Conservation (phyloP, 140 eudicot genomes). For the Anethum foeniculum region DNA sequence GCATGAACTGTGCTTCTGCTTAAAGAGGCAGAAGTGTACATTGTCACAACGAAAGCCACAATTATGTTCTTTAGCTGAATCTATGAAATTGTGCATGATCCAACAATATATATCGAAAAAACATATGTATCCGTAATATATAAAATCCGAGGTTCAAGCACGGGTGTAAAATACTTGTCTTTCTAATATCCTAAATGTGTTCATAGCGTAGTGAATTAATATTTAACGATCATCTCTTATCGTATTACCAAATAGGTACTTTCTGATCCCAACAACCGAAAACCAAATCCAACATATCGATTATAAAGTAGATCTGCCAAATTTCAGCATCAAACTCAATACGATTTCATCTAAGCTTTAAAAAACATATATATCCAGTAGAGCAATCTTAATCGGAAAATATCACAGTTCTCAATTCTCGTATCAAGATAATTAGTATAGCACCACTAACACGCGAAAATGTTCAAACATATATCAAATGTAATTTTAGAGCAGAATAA, state of each 20-base stretch:
- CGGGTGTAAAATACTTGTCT: neutral
- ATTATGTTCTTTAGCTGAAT: neutral
- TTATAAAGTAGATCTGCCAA: neutral
- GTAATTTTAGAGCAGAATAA: neutral
- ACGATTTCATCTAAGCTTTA: neutral
- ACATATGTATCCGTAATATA: neutral
- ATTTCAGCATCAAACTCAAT: neutral
- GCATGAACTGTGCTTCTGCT: constrained; percentile 8
- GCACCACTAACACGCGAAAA: neutral
- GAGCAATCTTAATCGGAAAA: neutral
- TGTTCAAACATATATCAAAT: neutral
- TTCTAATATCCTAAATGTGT: neutral
- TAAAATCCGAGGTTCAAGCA: neutral
- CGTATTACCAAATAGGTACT: neutral
- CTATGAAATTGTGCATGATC: neutral
- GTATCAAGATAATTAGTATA: neutral
- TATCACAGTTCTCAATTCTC: neutral
- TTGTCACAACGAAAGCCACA: neutral
- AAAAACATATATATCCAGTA: neutral
- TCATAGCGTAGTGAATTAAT: neutral
- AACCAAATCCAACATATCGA: neutral
- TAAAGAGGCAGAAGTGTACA: neutral
- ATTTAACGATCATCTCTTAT: neutral
- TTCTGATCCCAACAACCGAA: neutral
- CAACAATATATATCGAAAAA: neutral